Evolutionary conservation across 768 basidiomycete genomes (phyloP).

Genomic region (Boletus huronensis): DNA sequence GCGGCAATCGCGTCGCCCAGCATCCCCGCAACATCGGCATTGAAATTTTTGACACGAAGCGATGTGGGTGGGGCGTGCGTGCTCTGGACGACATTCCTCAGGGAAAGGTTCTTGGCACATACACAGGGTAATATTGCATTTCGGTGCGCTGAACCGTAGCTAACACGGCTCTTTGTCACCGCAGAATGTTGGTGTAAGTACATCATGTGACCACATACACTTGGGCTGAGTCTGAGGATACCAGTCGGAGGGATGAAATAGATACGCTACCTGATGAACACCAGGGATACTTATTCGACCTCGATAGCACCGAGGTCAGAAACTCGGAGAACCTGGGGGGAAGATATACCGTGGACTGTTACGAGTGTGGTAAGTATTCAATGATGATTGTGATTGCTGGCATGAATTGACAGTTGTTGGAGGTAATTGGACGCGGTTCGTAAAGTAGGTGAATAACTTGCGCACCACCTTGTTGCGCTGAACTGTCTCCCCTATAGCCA

Average conservation of each 20-base stretch:
- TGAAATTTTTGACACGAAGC: conserved; percentile 61
- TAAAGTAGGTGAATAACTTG: conserved; percentile 49
- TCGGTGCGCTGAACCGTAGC: neutral
- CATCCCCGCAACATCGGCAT: conserved; percentile 52
- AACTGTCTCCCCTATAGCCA: conserved; percentile 46
- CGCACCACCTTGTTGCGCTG: neutral
- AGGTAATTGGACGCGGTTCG: conserved; percentile 78
- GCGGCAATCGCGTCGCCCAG: conserved; percentile 62
- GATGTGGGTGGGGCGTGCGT: conserved; percentile 67
- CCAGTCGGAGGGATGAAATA: conserved; percentile 44
- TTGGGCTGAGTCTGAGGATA: neutral
- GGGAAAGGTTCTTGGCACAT: conserved; percentile 65
- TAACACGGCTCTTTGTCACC: conserved; percentile 5
- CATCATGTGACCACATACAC: neutral
- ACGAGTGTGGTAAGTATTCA: conserved; percentile 41
- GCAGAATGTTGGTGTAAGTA: conserved; percentile 47
- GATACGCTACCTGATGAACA: conserved; percentile 34
- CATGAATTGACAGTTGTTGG: conserved; percentile 5
- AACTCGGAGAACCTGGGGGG: conserved; percentile 31
- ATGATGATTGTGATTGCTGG: neutral
- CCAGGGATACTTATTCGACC: conserved; percentile 55
- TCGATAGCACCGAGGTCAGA: conserved; percentile 52
- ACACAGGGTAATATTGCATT: conserved; percentile 53
- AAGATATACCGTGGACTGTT: conserved; percentile 56
- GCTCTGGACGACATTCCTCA: conserved; percentile 36